These are phyloP conservation scores for Aspergillus aculeatus DNA, from an alignment of 2,329 filamentous ascomycete genomes.

Conservation along the genomic window DNA sequence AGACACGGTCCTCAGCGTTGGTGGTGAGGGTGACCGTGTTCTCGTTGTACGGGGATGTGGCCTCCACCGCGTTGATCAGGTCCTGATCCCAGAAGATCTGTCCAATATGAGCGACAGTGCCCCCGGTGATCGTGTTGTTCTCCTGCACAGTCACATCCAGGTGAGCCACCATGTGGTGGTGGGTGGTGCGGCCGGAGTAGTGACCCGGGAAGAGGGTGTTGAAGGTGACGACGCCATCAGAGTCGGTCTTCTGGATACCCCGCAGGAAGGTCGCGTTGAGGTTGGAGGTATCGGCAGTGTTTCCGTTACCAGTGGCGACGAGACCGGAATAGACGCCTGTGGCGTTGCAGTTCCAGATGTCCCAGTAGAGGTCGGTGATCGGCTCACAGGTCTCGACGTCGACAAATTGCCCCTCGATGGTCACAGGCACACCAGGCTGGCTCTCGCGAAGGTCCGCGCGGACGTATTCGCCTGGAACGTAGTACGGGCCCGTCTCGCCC, in stretches of 20 bases:
- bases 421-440: constrained; percentile 36
- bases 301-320: constrained; percentile 25
- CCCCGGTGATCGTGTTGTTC: constrained; percentile 43
- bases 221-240: constrained; percentile 45
- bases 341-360: constrained; percentile 39
- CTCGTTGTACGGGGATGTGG: constrained; percentile 35
- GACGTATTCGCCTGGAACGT: constrained; percentile 39
- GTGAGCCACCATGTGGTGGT: constrained; percentile 32
- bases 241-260: constrained; percentile 44
- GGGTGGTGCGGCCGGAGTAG: constrained; percentile 38
- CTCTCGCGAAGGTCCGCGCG: constrained; percentile 37
- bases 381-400: constrained; percentile 43
- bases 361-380: constrained; percentile 32
- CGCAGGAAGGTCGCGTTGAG: constrained; percentile 44
- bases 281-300: constrained; percentile 27
- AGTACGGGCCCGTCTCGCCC: constrained; percentile 50
- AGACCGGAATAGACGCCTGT: constrained; percentile 31
- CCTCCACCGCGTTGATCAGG: constrained; percentile 52
- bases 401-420: constrained; percentile 42
- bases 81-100: constrained; percentile 62
- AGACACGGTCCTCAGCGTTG: constrained; percentile 17
- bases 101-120: constrained; percentile 57
- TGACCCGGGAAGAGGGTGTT: constrained; percentile 46
- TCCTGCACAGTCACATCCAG: constrained; percentile 28
- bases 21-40: constrained; percentile 16